phyloP scores from a whole-genome alignment of 2,329 filamentous ascomycete genomes.

The Magnaporthiopsis incrustans region DNA sequence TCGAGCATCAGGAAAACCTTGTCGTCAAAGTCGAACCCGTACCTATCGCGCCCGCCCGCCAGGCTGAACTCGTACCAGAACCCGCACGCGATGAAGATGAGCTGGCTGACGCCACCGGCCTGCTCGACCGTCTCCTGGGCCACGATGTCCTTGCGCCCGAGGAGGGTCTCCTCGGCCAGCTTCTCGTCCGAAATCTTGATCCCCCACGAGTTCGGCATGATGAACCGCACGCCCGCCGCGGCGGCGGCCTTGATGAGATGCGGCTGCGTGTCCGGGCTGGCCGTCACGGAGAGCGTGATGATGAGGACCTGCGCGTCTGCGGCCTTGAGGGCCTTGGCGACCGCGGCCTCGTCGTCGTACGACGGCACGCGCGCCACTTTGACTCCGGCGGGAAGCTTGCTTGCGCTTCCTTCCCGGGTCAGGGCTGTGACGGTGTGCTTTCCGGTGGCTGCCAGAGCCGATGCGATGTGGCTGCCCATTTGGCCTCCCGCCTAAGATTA shows the following conservation, averaged over 20 bases:
- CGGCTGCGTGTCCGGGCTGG: conserved; percentile 34
- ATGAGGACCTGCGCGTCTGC: conserved; percentile 43
- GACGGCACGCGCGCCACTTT: conserved; percentile 30
- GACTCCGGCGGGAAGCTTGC: conserved; percentile 35
- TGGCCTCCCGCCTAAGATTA: conserved; percentile 31
- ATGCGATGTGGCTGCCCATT: conserved; percentile 29
- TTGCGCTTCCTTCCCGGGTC: conserved; percentile 33
- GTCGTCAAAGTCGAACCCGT: conserved; percentile 41
- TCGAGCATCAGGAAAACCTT: conserved; percentile 38
- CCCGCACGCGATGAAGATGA: conserved; percentile 35
- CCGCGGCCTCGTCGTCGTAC: conserved; percentile 31
- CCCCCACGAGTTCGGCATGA: conserved; percentile 47
- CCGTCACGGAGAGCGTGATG: conserved; percentile 40
- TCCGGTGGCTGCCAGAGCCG: conserved; percentile 34
- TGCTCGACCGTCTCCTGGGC: conserved; percentile 30
- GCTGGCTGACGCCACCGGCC: conserved; percentile 23
- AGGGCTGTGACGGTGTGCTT: conserved; percentile 45
- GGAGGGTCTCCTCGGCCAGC: conserved; percentile 24
- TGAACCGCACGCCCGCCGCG: conserved; percentile 43
- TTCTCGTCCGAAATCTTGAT: conserved; percentile 29
- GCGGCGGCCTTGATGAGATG: conserved; percentile 47
- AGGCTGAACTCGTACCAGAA: conserved; percentile 49
- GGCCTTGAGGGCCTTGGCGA: conserved; percentile 41
- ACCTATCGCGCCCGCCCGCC: conserved; percentile 22
- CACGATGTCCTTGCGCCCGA: conserved; percentile 17